Percentiles rank a stretch among this genome's conserved stretches.
Evolutionary conservation across 2,329 filamentous ascomycete species (phyloP).

Genomic region (Monosporascus sp.): DNA sequence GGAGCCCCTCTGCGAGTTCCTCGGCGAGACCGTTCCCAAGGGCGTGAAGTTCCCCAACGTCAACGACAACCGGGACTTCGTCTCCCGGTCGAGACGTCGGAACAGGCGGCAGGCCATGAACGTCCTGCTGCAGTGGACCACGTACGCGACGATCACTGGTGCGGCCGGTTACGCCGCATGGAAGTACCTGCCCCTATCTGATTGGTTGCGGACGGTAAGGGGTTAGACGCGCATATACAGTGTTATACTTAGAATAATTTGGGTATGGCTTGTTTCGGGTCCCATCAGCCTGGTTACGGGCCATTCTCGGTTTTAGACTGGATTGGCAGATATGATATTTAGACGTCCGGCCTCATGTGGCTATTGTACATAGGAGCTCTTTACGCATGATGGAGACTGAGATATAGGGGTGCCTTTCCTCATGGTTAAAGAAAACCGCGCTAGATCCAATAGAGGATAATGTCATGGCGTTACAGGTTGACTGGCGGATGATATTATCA

Average conservation of each 20-base stretch:
- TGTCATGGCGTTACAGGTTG: no score
- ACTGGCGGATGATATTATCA: no score
- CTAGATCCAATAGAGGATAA: no score
- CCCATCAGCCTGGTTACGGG: no score
- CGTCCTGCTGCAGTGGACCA: constrained; percentile 24
- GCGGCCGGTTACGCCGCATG: constrained; percentile 19
- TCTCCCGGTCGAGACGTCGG: constrained; percentile 36
- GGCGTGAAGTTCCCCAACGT: constrained; percentile 37
- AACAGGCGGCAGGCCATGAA: constrained; percentile 45
- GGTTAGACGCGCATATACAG: background rate
- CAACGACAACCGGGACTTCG: constrained; percentile 43
- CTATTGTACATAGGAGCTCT: no score
- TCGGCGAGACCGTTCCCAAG: constrained; percentile 28
- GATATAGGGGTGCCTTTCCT: no score
- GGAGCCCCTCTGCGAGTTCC: constrained; percentile 32
- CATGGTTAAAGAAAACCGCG: no score
- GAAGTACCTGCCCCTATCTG: background rate
- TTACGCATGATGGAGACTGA: no score
- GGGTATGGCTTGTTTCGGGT: no score
- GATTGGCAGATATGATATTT: no score
- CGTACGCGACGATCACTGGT: constrained; percentile 20
- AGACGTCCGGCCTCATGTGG: no score
- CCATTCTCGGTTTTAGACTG: no score
- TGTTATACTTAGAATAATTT: background rate
- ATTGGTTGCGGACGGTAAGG: background rate